phyloP scores from a whole-genome alignment of 2,329 filamentous ascomycete genomes.

The Emydomyces testavorans region DNA sequence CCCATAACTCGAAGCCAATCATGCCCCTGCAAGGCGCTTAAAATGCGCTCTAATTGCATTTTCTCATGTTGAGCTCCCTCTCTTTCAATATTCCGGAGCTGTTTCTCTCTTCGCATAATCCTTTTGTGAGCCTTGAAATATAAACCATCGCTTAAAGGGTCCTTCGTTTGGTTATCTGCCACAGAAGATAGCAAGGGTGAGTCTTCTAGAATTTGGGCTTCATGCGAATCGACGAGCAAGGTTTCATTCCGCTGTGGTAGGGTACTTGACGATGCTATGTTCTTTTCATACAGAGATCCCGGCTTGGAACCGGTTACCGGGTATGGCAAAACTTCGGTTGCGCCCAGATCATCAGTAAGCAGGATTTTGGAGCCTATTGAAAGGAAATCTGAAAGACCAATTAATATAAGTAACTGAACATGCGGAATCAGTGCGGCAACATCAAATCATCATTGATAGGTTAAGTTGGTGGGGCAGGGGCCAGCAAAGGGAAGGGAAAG shows the following conservation, averaged over 20 bases:
- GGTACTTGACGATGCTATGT: too few species aligned
- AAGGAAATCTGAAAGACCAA: slow-evolving; percentile 50
- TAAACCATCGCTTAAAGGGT: slow-evolving; percentile 46
- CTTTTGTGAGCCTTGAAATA: slow-evolving; percentile 50
- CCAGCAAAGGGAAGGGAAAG: background rate
- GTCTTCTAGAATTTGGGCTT: slow-evolving; percentile 33
- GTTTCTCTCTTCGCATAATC: slow-evolving; percentile 55
- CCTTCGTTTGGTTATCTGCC: slow-evolving; percentile 28
- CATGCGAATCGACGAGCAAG: slow-evolving; percentile 29
- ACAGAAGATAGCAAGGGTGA: slow-evolving; percentile 30
- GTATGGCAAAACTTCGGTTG: slow-evolving; percentile 16
- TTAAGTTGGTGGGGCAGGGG: slow-evolving; percentile 7
- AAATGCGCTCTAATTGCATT: slow-evolving; percentile 51
- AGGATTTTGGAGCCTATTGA: slow-evolving; percentile 62
- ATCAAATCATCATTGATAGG: slow-evolving; percentile 5
- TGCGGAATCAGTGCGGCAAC: background rate
- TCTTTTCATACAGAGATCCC: slow-evolving; percentile 22
- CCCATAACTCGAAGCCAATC: slow-evolving; percentile 93
- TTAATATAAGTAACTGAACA: background rate
- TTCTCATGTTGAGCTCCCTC: slow-evolving; percentile 57
- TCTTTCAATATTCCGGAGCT: slow-evolving; percentile 55
- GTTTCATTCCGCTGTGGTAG: slow-evolving; percentile 18
- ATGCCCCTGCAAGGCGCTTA: slow-evolving; percentile 76
- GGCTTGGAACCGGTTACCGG: slow-evolving; percentile 11
- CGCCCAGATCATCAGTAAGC: slow-evolving; percentile 49